Conservation (phyloP, 257 asterid genomes). For the Nicotiana noctiflora region DNA sequence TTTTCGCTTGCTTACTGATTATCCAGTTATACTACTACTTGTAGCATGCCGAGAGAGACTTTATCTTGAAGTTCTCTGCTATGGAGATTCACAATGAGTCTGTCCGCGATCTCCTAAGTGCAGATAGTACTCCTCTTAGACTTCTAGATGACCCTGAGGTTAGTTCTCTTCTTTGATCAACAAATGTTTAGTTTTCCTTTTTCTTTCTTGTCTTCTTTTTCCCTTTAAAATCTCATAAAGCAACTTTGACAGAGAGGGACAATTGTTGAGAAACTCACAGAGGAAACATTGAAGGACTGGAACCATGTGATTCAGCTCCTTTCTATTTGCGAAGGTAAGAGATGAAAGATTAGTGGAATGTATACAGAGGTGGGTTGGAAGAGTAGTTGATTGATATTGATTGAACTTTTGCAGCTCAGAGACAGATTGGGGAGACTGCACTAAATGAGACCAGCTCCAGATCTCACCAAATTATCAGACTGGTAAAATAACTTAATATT, state of each 20-base stretch:
- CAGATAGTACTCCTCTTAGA: slow-evolving; percentile 64
- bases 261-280: slow-evolving; percentile 80
- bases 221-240: slow-evolving; percentile 5
- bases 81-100: slow-evolving; percentile 96
- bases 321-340: slow-evolving; percentile 75
- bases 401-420: slow-evolving; percentile 53
- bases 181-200: background rate
- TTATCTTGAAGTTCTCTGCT: slow-evolving; percentile 73
- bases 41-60: slow-evolving; percentile 79
- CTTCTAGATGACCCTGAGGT: slow-evolving; percentile 98
- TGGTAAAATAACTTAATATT: slow-evolving; percentile 39
- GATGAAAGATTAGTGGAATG: background rate
- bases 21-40: slow-evolving; percentile 10
- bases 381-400: background rate
- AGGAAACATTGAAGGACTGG: slow-evolving; percentile 77
- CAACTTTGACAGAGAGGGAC: slow-evolving; percentile 65
- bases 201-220: background rate
- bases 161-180: slow-evolving; percentile 7
- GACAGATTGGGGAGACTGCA: slow-evolving; percentile 91
- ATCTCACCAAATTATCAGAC: slow-evolving; percentile 92
- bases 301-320: slow-evolving; percentile 71
- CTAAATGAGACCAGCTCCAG: slow-evolving; percentile 92
- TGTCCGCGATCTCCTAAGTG: slow-evolving; percentile 79
- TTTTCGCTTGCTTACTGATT: slow-evolving; percentile 3
- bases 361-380: background rate